Conservation (phyloP, 1,284 basidiomycete genomes). For the Boletus mariae region DNA sequence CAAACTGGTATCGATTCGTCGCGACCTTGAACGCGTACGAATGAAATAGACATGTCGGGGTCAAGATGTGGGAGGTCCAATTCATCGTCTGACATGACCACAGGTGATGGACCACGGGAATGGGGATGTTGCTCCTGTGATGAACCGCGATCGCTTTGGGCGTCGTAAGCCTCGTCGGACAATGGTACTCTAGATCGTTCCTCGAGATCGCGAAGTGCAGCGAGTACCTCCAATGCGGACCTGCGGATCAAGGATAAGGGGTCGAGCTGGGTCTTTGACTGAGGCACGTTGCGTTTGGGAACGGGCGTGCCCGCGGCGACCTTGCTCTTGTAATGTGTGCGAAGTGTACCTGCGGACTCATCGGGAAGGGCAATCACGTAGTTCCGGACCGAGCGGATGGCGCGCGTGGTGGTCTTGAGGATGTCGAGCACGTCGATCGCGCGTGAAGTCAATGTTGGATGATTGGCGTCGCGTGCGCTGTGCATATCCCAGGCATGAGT, state of each 20-base stretch:
- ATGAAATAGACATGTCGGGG: slow-evolving; percentile 60
- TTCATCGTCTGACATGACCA: slow-evolving; percentile 38
- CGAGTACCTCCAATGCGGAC: slow-evolving; percentile 73
- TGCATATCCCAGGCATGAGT: slow-evolving; percentile 52
- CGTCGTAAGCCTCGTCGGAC: slow-evolving; percentile 72
- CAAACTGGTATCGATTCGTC: slow-evolving; percentile 69
- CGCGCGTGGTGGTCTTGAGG: slow-evolving; percentile 71
- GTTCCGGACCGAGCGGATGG: slow-evolving; percentile 75
- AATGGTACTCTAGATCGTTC: slow-evolving; percentile 63
- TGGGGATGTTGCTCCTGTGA: slow-evolving; percentile 35
- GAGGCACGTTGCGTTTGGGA: slow-evolving; percentile 32
- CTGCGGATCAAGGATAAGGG: slow-evolving; percentile 66
- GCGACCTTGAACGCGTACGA: slow-evolving; percentile 64
- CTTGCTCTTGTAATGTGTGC: slow-evolving; percentile 46
- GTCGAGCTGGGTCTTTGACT: slow-evolving; percentile 42
- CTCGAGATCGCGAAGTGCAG: slow-evolving; percentile 67
- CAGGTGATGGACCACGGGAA: slow-evolving; percentile 48
- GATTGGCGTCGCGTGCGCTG: slow-evolving; percentile 6
- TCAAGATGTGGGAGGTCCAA: slow-evolving; percentile 40
- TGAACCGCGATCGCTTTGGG: slow-evolving; percentile 61
- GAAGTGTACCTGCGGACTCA: slow-evolving; percentile 55
- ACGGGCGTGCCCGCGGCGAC: slow-evolving; percentile 38
- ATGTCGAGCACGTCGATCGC: slow-evolving; percentile 57
- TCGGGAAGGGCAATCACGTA: slow-evolving; percentile 78
- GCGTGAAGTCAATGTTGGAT: neutral